Evolutionary conservation across 495 filamentous ascomycete genomes (phyloP), one percentile per base, ranked within the genome.

Genomic region (Penicillium ochrochloron): DNA sequence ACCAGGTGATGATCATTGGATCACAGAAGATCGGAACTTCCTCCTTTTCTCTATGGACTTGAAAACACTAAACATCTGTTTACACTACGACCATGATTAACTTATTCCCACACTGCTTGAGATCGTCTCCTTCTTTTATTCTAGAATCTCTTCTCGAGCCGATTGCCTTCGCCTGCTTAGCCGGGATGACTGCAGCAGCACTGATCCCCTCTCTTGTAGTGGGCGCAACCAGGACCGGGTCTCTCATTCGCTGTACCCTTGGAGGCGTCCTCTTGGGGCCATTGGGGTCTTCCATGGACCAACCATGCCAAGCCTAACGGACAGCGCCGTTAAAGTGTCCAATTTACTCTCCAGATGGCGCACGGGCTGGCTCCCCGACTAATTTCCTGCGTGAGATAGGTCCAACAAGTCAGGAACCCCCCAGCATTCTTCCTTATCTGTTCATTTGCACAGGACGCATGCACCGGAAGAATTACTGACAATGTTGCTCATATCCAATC

Each of bases 291-390:
- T 56, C 48, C 55, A 62, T 59, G 60, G 60, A 34, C 29, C 29
- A 39, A n/a, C 27, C 34, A 33, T 42, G 68, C 66, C 68, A 70
- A 70, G 68, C 63, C 58, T 65, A 27, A 15, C 17, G 11, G 53
- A 60, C 48, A 29, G 27, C 48, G 27, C 48, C 23, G 23, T 31
- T 27, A 12, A 23, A 14, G 23, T 1, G 48, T 31, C 25, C 19
- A 23, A 27, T 8, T 31, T 7, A 50, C 5, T 12, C 25, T 17
- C 48, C 12, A 52, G 10, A 31, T 25, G 14, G 19, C 44, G 44
- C 44, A 25, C 44, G 48, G 15, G 8, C 14, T 29, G 15, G 3
- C 25, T 17, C 21, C 25, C 48, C 48, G 21, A 21, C n/a, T 31
- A 31, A 17, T 52, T 31, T 31, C 48, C 48, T 31, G 25, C 9